phyloP scores from a whole-genome alignment of 2,329 filamentous ascomycete genomes.

The Emmonsia crescens region DNA sequence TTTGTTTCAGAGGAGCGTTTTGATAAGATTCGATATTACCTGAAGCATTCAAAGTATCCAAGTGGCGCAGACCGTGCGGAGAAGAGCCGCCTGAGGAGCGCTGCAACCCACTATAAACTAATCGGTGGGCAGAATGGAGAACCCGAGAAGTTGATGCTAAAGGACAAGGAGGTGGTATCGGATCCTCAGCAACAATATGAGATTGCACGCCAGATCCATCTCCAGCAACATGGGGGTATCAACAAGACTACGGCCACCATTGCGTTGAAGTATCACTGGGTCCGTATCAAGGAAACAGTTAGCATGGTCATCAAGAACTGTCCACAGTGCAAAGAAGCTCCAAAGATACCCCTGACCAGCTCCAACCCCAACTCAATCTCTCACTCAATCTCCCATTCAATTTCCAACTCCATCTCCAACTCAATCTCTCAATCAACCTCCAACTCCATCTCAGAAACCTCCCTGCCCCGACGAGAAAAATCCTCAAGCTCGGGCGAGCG shows the following conservation, averaged over 20 bases:
- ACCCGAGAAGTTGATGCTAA: slow-evolving; percentile 77
- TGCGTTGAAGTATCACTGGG: slow-evolving; percentile 92
- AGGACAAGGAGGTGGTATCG: slow-evolving; percentile 92
- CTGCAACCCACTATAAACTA: slow-evolving; percentile 90
- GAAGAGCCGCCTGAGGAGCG: slow-evolving; percentile 86
- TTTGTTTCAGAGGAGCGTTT: slow-evolving; percentile 91
- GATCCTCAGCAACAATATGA: slow-evolving; percentile 85
- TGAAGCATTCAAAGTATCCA: slow-evolving; percentile 89
- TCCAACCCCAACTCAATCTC: background rate
- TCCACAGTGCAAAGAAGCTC: slow-evolving; percentile 71
- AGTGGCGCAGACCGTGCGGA: slow-evolving; percentile 87
- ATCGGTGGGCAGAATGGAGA: slow-evolving; percentile 39
- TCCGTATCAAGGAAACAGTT: slow-evolving; percentile 94
- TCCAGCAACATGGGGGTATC: slow-evolving; percentile 73
- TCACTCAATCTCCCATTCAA: background rate
- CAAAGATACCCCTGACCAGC: slow-evolving; percentile 41
- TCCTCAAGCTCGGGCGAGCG: slow-evolving; percentile 7
- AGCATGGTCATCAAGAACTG: slow-evolving; percentile 91
- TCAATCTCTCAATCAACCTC: background rate
- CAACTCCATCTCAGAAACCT: slow-evolving; percentile 7
- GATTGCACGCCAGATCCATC: slow-evolving; percentile 69
- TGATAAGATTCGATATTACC: slow-evolving; percentile 96
- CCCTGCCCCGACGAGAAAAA: slow-evolving; percentile 15
- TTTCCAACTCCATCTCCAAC: background rate
- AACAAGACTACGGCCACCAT: slow-evolving; percentile 96